These are phyloP conservation scores for Allium sativum DNA, from an alignment of 106 monocot genomes.

Conservation along the genomic window DNA sequence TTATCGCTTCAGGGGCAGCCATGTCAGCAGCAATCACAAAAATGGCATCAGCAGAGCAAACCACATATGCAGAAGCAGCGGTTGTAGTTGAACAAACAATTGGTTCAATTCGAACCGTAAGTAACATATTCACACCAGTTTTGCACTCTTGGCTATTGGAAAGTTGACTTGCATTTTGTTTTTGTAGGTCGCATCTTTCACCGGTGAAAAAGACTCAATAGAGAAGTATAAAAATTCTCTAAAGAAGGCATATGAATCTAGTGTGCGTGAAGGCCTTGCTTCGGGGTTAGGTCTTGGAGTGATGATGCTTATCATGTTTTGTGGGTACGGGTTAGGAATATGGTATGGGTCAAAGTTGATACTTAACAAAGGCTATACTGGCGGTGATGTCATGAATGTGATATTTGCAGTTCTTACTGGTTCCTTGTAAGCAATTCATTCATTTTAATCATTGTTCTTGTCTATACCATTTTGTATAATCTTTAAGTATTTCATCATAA, in stretches of 20 bases:
- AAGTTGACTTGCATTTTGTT: neutral
- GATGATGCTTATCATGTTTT: slow-evolving; percentile 36
- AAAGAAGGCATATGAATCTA: slow-evolving; percentile 32
- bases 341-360: slow-evolving; percentile 73
- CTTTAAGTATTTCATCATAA: too few relatives aligned
- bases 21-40: slow-evolving; percentile 36
- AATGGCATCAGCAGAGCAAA: slow-evolving; percentile 45
- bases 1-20: slow-evolving; percentile 41
- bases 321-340: slow-evolving; percentile 41
- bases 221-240: slow-evolving; percentile 32
- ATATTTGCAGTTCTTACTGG: slow-evolving; percentile 55
- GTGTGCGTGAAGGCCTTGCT: slow-evolving; percentile 41
- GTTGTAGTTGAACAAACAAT: slow-evolving; percentile 62
- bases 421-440: slow-evolving; percentile 46
- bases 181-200: slow-evolving; percentile 64
- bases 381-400: slow-evolving; percentile 50
- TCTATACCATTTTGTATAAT: neutral
- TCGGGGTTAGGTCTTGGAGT: slow-evolving; percentile 50
- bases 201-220: slow-evolving; percentile 43
- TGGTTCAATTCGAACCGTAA: slow-evolving; percentile 69
- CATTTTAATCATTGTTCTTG: neutral
- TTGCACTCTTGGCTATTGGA: neutral
- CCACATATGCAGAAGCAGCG: slow-evolving; percentile 52
- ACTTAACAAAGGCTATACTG: slow-evolving; percentile 51
- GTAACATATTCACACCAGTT: neutral